Base-by-base conservation (phyloP, 169 alveolate genomes). In the Plasmodium fragile region DNA sequence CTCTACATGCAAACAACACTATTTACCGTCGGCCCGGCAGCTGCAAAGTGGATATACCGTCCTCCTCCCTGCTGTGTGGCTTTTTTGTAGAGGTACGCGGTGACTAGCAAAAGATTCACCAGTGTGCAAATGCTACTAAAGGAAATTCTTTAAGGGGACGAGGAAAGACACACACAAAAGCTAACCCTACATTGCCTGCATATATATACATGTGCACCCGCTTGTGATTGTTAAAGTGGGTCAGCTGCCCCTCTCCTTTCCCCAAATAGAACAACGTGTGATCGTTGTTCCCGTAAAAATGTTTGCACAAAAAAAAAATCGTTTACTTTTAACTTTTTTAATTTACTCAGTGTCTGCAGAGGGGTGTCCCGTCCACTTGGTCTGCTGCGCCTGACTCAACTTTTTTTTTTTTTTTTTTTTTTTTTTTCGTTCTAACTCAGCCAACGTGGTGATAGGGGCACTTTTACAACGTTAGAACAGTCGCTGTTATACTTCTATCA, bases 381-480 rank as follows among this genome's bases (percentile, higher is more conserved):
- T 13, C 30, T 25, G 30, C 36, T 65, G 5, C 41, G 13, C n/a
- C 32, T 59, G n/a, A 59, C n/a, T 65, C 0, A n/a, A 65, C 75
- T 65, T 2, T 0, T 2, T n/a, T 65, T 65, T 65, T 28, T 65
- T 18, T 65, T 65, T 28, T 65, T 65, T 28, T 16, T 55, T 65
- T 28, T 65, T 59, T 59, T 59, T 45, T 13, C 22, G 18, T 49
- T 8, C 59, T 39, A 65, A 65, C 36, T 65, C 7, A 28, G 75
- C 32, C n/a, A 22, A 65, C 11, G 36, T 65, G 30, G 13, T 65
- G 11, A 36, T n/a, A 4, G 36, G 36, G 18, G 41, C 36, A 8
- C n/a, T 65, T 65, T 65, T 65, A 65, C 75, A 65, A 65, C 75
- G 36, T 22, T 65, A 65, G 75, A 65, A 65, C 75, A 65, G 34